Conservation (phyloP, 108 stramenopile genomes). For the Craspedostauros australis region DNA sequence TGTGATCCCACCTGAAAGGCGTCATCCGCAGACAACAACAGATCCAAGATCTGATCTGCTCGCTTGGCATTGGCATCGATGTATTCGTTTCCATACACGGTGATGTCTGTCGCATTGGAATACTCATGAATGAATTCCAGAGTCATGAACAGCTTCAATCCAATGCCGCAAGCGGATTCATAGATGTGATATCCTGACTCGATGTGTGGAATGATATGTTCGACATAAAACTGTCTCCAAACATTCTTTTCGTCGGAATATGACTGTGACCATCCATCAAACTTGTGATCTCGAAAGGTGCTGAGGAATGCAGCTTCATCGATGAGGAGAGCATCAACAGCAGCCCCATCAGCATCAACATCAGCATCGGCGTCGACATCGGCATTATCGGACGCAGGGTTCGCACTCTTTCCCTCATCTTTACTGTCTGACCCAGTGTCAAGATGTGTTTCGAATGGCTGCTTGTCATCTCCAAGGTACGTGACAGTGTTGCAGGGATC, state of each 20-base stretch:
- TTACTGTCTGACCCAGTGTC: neutral
- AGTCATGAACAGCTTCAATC: slow-evolving; percentile 21
- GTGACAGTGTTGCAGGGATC: neutral
- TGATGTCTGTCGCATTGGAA: slow-evolving; percentile 7
- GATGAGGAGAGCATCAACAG: too few species aligned
- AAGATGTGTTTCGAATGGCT: neutral
- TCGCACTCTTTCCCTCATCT: neutral
- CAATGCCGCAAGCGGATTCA: slow-evolving; percentile 25
- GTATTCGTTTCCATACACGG: slow-evolving; percentile 40
- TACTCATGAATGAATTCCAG: slow-evolving; percentile 29
- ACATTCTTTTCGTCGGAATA: slow-evolving; percentile 2
- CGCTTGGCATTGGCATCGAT: slow-evolving; percentile 1
- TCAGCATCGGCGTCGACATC: too few species aligned
- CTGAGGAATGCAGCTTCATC: too few species aligned
- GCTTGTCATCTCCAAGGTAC: neutral
- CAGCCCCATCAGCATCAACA: too few species aligned
- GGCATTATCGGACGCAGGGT: neutral
- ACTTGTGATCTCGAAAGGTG: neutral
- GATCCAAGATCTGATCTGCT: slow-evolving; percentile 8
- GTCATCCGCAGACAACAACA: too few species aligned
- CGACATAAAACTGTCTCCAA: neutral
- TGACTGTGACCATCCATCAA: slow-evolving; percentile 2
- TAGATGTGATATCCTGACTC: slow-evolving; percentile 18
- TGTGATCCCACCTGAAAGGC: too few species aligned
- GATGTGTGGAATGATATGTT: slow-evolving; percentile 12